Evolutionary conservation across 192 early-diverging fungal species (phyloP).

Genomic region (Backusella luteola): DNA sequence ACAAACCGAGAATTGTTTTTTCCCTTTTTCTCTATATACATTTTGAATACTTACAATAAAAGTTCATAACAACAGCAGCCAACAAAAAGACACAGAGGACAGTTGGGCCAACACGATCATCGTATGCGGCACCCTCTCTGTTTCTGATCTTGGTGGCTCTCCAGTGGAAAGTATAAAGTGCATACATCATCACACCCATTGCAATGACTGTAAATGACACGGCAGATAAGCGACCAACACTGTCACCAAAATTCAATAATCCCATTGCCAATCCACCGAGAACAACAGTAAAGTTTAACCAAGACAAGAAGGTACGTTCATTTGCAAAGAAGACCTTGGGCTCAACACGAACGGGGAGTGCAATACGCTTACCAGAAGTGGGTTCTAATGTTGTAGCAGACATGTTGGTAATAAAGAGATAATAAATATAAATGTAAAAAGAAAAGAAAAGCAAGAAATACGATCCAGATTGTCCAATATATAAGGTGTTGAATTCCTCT

Average conservation of each 20-base stretch:
- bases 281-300: slow-evolving; percentile 82
- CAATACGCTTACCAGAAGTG: slow-evolving; percentile 59
- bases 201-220: slow-evolving; percentile 57
- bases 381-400: slow-evolving; percentile 13
- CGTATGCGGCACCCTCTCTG: slow-evolving; percentile 76
- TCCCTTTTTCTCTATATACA: neutral
- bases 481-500: neutral
- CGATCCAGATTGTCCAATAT: neutral
- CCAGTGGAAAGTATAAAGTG: slow-evolving; percentile 77
- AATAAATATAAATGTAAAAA: neutral
- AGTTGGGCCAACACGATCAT: slow-evolving; percentile 73
- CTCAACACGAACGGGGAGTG: slow-evolving; percentile 74
- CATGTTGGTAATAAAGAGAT: neutral
- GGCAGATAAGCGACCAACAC: slow-evolving; percentile 52
- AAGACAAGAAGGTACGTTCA: slow-evolving; percentile 89
- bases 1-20: neutral
- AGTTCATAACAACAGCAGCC: slow-evolving; percentile 68
- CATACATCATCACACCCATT: slow-evolving; percentile 78
- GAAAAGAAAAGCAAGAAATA: neutral
- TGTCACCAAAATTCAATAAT: slow-evolving; percentile 81
- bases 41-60: slow-evolving; percentile 45
- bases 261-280: slow-evolving; percentile 76
- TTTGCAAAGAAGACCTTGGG: slow-evolving; percentile 96
- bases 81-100: slow-evolving; percentile 68
- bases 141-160: slow-evolving; percentile 74